Evolutionary conservation across 2,329 filamentous ascomycete species (phyloP).

Genomic region (Hypoxylon sp.): DNA sequence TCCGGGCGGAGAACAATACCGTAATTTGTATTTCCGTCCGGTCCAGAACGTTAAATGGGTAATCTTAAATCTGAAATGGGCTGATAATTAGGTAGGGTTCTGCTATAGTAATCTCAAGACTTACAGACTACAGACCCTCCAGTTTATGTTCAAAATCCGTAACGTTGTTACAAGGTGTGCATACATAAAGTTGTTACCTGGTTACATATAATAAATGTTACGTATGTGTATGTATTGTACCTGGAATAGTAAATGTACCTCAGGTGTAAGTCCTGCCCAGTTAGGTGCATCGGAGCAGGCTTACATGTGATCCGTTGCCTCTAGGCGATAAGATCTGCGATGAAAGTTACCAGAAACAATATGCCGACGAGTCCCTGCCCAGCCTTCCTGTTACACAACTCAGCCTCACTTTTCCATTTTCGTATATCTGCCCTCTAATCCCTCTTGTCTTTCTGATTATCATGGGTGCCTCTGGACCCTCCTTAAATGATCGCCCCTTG

Average conservation of each 20-base stretch:
- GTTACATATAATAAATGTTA: conserved; percentile 3
- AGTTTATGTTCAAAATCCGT: not conserved
- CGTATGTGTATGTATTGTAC: not conserved
- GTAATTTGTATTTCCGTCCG: conserved; percentile 19
- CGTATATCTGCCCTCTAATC: conserved; percentile 38
- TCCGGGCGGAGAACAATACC: conserved; percentile 32
- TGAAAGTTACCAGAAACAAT: conserved; percentile 36
- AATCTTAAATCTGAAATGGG: conserved; percentile 24
- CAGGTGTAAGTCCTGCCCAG: conserved; percentile 12
- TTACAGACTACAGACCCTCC: not conserved
- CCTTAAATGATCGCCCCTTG: conserved; percentile 39
- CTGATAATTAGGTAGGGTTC: conserved; percentile 11
- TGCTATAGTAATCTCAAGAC: conserved; percentile 6
- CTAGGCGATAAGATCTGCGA: conserved; percentile 35
- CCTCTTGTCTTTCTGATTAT: conserved; percentile 24
- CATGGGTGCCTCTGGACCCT: conserved; percentile 36
- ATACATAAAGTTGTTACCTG: conserved; percentile 1
- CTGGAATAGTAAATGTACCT: not conserved
- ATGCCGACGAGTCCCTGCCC: conserved; percentile 34
- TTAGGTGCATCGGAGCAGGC: conserved; percentile 24
- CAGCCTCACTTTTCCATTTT: conserved; percentile 45
- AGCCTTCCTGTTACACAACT: conserved; percentile 37
- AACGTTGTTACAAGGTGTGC: not conserved
- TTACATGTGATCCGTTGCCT: conserved; percentile 37
- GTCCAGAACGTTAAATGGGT: conserved; percentile 30